phyloP scores from a whole-genome alignment of 352 stramenopile species.

The Globisporangium echinulatum region DNA sequence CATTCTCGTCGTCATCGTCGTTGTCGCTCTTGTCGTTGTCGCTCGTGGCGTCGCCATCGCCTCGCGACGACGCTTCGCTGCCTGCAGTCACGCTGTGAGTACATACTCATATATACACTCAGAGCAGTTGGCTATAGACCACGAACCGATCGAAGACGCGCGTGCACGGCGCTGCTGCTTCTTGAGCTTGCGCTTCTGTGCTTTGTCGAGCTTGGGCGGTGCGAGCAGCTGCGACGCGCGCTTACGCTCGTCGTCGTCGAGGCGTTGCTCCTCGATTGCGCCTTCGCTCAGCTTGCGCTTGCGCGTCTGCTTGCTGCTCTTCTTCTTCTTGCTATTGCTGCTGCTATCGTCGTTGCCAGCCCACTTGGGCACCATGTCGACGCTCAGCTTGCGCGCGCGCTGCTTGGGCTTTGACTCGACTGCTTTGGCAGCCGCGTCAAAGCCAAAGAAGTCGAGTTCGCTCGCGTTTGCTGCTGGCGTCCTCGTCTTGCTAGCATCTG shows the following conservation, averaged over 20 bases:
- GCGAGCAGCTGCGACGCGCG: conserved; percentile 63
- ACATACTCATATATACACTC: not conserved
- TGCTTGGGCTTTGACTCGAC: conserved; percentile 18
- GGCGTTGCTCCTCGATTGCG: conserved; percentile 57
- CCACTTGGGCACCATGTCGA: conserved; percentile 63
- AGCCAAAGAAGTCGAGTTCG: conserved; percentile 80
- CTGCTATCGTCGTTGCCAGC: conserved; percentile 35
- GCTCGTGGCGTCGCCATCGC: conserved; percentile 20
- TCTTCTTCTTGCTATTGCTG: conserved; percentile 25
- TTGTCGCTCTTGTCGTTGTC: conserved; percentile 12
- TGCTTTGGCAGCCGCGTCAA: conserved; percentile 26
- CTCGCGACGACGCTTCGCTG: conserved; percentile 12
- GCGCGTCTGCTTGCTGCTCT: conserved; percentile 63
- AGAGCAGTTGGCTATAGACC: no score
- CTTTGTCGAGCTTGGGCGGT: conserved; percentile 42
- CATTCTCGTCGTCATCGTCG: conserved; percentile 15
- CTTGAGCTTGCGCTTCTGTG: conserved; percentile 30
- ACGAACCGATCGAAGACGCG: conserved; percentile 28
- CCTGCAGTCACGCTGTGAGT: not conserved
- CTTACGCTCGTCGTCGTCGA: conserved; percentile 61
- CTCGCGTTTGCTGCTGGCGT: conserved; percentile 24
- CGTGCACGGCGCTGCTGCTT: conserved; percentile 40
- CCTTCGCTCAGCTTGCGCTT: conserved; percentile 84
- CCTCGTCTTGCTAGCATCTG: conserved; percentile 11
- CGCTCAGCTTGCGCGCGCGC: conserved; percentile 57